These are phyloP conservation scores for Hypoxylon rubiginosum DNA, from an alignment of 2,329 filamentous ascomycete species.

Conservation along the genomic window DNA sequence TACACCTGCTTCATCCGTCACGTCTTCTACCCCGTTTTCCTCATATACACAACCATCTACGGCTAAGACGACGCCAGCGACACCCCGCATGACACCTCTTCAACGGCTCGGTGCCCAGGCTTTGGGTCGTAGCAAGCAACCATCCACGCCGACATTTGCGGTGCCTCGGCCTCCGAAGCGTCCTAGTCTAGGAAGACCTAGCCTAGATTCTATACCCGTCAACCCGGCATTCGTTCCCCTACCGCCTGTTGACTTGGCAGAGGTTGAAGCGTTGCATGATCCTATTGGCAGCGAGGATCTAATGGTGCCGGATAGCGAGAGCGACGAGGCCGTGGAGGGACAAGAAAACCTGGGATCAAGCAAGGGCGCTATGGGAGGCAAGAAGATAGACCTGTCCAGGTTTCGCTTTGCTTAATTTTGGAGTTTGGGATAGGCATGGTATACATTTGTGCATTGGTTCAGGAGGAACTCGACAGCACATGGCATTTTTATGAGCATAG, in stretches of 20 bases:
- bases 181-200: constrained; percentile 45
- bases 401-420: constrained; percentile 57
- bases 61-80: constrained; percentile 58
- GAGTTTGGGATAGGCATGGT: neutral
- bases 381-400: constrained; percentile 62
- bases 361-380: constrained; percentile 43
- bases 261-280: constrained; percentile 66
- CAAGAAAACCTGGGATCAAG: constrained; percentile 39
- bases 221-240: constrained; percentile 69
- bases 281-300: constrained; percentile 69
- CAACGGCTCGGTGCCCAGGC: constrained; percentile 67
- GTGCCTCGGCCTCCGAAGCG: constrained; percentile 42
- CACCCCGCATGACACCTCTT: constrained; percentile 63
- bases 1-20: constrained; percentile 54
- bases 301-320: constrained; percentile 65
- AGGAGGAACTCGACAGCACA: constrained; percentile 18
- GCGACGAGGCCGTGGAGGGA: constrained; percentile 47
- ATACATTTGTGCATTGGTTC: constrained; percentile 27
- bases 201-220: constrained; percentile 57
- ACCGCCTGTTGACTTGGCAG: constrained; percentile 66
- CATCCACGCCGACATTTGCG: constrained; percentile 44
- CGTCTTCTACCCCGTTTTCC: constrained; percentile 44
- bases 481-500: constrained; percentile 37
- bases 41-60: constrained; percentile 59
- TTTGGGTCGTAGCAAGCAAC: constrained; percentile 51